Percentiles rank a stretch among this genome's conserved stretches.
phyloP scores from a whole-genome alignment of 192 early-diverging fungal genomes.

The Podila epicladia region DNA sequence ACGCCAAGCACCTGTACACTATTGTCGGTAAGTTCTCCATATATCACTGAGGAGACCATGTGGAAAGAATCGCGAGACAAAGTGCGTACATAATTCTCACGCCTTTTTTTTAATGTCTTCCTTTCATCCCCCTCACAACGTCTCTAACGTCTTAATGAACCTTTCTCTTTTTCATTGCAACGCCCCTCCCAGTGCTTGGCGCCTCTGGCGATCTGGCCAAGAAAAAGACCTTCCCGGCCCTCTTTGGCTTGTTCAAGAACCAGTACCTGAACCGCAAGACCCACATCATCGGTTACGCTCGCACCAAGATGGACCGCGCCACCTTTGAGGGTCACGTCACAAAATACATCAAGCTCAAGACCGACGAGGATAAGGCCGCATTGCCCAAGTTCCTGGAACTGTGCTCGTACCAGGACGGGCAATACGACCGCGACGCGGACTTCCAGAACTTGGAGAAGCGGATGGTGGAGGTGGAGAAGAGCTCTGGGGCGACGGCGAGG shows the following conservation, averaged over 20 bases:
- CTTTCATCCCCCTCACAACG: not conserved
- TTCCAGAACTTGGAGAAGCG: conserved; percentile 74
- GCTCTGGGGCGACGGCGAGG: conserved; percentile 66
- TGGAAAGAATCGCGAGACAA: not conserved
- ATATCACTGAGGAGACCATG: not conserved
- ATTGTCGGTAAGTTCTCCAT: conserved; percentile 24
- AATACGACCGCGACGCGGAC: conserved; percentile 81
- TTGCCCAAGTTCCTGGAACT: conserved; percentile 72
- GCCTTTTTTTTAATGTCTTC: not conserved
- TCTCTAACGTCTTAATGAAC: not conserved
- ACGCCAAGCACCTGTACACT: conserved; percentile 40
- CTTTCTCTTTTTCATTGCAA: not conserved
- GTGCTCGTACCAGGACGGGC: conserved; percentile 84
- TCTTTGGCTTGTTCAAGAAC: conserved; percentile 93
- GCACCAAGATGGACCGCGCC: conserved; percentile 76
- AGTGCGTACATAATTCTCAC: not conserved
- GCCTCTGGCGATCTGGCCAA: conserved; percentile 96
- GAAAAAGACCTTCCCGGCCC: conserved; percentile 97
- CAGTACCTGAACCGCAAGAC: conserved; percentile 78
- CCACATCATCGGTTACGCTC: conserved; percentile 92
- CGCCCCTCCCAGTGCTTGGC: conserved; percentile 71
- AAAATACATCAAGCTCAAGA: conserved; percentile 72
- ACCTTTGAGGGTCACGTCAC: conserved; percentile 82
- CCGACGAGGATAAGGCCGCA: conserved; percentile 63
- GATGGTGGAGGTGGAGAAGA: conserved; percentile 68